Conservation (phyloP, 148 eudicot genomes). For the Rhododendron mucronatum region DNA sequence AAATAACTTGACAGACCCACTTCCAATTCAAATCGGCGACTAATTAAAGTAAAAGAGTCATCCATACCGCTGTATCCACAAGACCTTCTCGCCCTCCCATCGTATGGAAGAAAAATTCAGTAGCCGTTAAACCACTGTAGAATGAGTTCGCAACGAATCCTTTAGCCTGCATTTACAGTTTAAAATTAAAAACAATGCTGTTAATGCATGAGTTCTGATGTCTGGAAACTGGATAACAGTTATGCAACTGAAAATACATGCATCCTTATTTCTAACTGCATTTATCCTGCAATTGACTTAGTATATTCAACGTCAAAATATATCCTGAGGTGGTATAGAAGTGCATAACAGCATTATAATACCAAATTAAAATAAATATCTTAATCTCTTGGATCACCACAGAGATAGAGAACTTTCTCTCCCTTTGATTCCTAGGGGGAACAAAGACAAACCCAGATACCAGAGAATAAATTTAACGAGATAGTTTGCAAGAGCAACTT, state of each 20-base stretch:
- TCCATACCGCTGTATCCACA: conserved; percentile 93
- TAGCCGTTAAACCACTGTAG: conserved; percentile 84
- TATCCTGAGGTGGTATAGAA: neutral
- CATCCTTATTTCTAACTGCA: neutral
- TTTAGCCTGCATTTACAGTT: conserved; percentile 65
- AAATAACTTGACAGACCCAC: neutral
- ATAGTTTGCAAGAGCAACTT: neutral
- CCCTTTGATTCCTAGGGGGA: neutral
- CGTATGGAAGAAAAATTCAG: conserved; percentile 96
- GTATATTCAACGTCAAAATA: neutral
- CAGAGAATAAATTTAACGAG: neutral
- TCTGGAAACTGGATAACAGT: neutral
- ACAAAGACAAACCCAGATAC: neutral
- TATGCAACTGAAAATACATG: neutral
- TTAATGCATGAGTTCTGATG: neutral
- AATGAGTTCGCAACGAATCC: conserved; percentile 96
- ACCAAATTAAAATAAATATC: neutral
- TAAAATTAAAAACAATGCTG: neutral
- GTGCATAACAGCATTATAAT: neutral
- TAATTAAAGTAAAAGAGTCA: conserved; percentile 13
- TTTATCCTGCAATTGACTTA: neutral
- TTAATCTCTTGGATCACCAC: neutral
- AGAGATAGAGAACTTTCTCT: neutral
- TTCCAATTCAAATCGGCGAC: neutral
- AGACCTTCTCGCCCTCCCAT: conserved; percentile 99